Conservation (phyloP, 768 basidiomycete species). For the Termitomyces sp. region DNA sequence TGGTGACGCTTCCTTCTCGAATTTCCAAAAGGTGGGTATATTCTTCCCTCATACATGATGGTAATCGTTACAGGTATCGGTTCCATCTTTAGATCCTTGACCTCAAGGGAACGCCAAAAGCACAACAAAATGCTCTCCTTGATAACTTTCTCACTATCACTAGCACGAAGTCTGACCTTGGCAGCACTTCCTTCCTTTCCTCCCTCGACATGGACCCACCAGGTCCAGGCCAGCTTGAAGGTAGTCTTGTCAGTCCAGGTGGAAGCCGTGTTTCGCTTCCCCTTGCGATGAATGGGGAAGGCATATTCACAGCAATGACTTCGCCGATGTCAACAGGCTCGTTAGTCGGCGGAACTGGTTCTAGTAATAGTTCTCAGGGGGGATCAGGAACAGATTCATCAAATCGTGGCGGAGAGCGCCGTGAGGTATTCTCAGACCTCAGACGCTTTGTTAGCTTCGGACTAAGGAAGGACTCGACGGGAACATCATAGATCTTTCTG, state of each 20-base stretch:
- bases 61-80: no score
- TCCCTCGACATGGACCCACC: slow-evolving; percentile 94
- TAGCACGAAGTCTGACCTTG: slow-evolving; percentile 84
- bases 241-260: slow-evolving; percentile 60
- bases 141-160: slow-evolving; percentile 92
- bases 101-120: slow-evolving; percentile 86
- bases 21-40: slow-evolving; percentile 89
- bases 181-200: slow-evolving; percentile 88
- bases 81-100: slow-evolving; percentile 70
- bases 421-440: slow-evolving; percentile 87
- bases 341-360: slow-evolving; percentile 28
- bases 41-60: background rate
- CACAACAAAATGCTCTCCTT: slow-evolving; percentile 82
- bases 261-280: slow-evolving; percentile 57
- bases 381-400: slow-evolving; percentile 45
- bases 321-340: slow-evolving; percentile 64
- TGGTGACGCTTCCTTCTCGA: slow-evolving; percentile 90
- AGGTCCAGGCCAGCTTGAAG: slow-evolving; percentile 34
- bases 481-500: slow-evolving; percentile 13
- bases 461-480: slow-evolving; percentile 59
- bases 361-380: background rate
- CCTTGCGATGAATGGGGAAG: slow-evolving; percentile 35
- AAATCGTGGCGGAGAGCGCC: slow-evolving; percentile 42
- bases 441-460: slow-evolving; percentile 88
- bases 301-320: slow-evolving; percentile 51